A percentile compares a stretch with the other conserved stretches of the same genome.
phyloP scores from a whole-genome alignment of 2,329 filamentous ascomycete genomes.

The Alternaria dauci region DNA sequence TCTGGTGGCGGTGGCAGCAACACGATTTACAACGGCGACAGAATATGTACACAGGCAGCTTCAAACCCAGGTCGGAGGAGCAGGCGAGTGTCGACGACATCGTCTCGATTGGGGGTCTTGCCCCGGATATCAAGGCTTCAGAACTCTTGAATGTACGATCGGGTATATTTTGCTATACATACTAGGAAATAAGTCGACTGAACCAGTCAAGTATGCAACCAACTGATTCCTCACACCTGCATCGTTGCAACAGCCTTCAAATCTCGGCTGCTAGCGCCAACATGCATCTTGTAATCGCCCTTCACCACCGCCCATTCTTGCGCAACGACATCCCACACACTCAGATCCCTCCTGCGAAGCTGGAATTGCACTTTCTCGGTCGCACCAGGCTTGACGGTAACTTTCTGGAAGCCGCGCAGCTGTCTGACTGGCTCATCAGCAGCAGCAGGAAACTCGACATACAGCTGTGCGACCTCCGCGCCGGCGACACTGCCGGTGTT shows the following conservation, averaged over 20 bases:
- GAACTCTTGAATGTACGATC: neutral
- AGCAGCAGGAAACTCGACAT: neutral
- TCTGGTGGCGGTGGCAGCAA: constrained; percentile 44
- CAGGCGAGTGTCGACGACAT: neutral
- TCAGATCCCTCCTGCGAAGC: neutral
- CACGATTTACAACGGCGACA: neutral
- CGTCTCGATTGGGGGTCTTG: neutral
- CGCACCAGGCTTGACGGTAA: neutral
- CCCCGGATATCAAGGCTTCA: neutral
- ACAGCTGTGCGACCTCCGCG: neutral
- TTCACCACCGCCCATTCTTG: neutral
- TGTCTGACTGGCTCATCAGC: neutral
- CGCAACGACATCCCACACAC: neutral
- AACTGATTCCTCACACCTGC: neutral
- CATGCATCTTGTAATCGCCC: neutral
- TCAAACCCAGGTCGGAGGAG: neutral
- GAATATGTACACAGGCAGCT: neutral
- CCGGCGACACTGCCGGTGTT: neutral
- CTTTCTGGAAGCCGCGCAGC: neutral
- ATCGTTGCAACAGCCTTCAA: neutral
- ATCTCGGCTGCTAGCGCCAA: neutral
- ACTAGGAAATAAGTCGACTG: neutral
- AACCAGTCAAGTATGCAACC: neutral
- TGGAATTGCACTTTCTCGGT: neutral
- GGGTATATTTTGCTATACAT: constrained; percentile 6